These are phyloP conservation scores for Phytopythium delawarense DNA, from an alignment of 352 stramenopile species.

Conservation along the genomic window DNA sequence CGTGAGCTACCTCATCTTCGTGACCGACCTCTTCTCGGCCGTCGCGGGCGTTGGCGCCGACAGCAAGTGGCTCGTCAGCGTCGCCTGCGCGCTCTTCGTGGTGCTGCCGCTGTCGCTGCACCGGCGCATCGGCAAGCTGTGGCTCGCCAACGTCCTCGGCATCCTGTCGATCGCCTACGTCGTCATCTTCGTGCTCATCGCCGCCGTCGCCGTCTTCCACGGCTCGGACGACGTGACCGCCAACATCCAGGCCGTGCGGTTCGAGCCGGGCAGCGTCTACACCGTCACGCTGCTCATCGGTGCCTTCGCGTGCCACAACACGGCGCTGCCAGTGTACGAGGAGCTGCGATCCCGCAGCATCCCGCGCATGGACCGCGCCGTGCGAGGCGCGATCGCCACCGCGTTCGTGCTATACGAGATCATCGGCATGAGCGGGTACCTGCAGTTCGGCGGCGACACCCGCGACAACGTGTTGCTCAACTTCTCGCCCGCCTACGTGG, in stretches of 20 bases:
- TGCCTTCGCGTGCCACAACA: conserved; percentile 77
- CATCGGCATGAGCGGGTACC: conserved; percentile 65
- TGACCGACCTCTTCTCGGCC: conserved; percentile 61
- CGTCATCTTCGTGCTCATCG: conserved; percentile 40
- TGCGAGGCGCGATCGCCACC: conserved; percentile 51
- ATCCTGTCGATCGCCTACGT: conserved; percentile 6
- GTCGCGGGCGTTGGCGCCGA: conserved; percentile 28
- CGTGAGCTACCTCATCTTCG: conserved; percentile 81
- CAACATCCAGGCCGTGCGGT: conserved; percentile 36
- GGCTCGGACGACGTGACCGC: background rate
- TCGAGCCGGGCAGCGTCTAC: conserved; percentile 63
- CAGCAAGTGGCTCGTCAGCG: conserved; percentile 57
- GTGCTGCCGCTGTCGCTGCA: conserved; percentile 62
- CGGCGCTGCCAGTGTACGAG: conserved; percentile 71
- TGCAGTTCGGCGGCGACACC: conserved; percentile 58
- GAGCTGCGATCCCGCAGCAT: conserved; percentile 54
- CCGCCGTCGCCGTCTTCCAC: conserved; percentile 30
- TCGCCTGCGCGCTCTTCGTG: conserved; percentile 22
- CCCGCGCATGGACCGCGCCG: conserved; percentile 57
- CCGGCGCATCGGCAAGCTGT: conserved; percentile 53
- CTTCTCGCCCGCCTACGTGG: conserved; percentile 61
- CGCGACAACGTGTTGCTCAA: conserved; percentile 79
- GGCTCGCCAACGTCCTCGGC: conserved; percentile 6
- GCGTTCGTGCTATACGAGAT: conserved; percentile 69
- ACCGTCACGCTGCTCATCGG: conserved; percentile 73